A percentile compares a stretch with the other conserved stretches of the same genome.
Evolutionary conservation across 129 eudicot genomes (phyloP).

Genomic region (Flaveria brownii): DNA sequence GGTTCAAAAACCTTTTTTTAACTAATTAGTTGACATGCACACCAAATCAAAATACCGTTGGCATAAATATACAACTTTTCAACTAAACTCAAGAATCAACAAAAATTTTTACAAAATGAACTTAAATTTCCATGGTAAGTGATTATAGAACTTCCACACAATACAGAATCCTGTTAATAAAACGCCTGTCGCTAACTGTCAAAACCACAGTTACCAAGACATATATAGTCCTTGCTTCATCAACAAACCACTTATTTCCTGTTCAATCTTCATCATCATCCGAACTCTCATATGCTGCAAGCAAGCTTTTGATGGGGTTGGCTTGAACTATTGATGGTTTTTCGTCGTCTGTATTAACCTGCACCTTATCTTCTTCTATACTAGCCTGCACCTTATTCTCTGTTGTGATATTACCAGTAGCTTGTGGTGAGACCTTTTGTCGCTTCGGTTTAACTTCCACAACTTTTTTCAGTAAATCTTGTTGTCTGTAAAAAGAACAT

Average conservation of each 20-base stretch:
- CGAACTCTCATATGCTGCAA: conserved; percentile 79
- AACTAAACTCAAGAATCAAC: too few species aligned
- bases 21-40: too few species aligned
- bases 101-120: background rate
- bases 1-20: too few species aligned
- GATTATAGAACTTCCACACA: background rate
- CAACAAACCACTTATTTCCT: conserved; percentile 22
- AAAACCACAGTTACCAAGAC: conserved; percentile 27
- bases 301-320: conserved; percentile 69
- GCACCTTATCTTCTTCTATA: conserved; percentile 1
- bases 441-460: conserved; percentile 89
- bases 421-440: conserved; percentile 41
- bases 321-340: conserved; percentile 23
- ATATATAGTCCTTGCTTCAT: conserved; percentile 7
- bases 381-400: conserved; percentile 9
- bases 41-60: too few species aligned
- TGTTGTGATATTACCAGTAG: too few species aligned
- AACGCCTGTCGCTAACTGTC: conserved; percentile 23
- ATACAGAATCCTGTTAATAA: conserved; percentile 1
- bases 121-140: background rate
- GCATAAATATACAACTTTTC: too few species aligned
- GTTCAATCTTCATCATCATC: conserved; percentile 79
- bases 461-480: conserved; percentile 79
- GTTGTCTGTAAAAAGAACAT: conserved; percentile 56
- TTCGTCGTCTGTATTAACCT: conserved; percentile 32